Evolutionary conservation across 192 early-diverging fungal genomes (phyloP).

Genomic region (Chytriomyces hyalinus): DNA sequence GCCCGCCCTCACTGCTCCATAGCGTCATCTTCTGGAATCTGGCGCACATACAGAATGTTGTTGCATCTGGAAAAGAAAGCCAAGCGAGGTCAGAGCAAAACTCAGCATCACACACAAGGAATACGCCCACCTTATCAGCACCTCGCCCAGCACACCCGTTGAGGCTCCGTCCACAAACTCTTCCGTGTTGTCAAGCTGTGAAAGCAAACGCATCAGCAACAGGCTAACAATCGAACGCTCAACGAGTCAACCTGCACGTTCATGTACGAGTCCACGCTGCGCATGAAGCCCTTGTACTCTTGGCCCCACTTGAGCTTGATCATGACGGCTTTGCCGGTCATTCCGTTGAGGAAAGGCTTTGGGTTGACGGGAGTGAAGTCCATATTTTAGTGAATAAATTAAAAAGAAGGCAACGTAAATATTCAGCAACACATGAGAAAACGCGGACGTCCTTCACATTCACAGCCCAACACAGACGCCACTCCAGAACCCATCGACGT

Average conservation of each 20-base stretch:
- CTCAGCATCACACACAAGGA: neutral
- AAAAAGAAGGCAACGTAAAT: neutral
- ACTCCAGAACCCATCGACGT: neutral
- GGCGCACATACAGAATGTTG: conserved; percentile 55
- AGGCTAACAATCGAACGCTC: neutral
- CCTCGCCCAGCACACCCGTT: conserved; percentile 86
- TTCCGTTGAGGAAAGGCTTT: conserved; percentile 91
- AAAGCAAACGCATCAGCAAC: neutral
- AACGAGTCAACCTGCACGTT: conserved; percentile 63
- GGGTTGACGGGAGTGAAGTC: conserved; percentile 93
- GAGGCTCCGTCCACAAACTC: conserved; percentile 94
- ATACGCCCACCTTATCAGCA: conserved; percentile 77
- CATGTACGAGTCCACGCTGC: conserved; percentile 96
- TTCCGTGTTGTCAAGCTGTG: conserved; percentile 89
- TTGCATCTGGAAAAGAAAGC: conserved; percentile 46
- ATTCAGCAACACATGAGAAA: neutral
- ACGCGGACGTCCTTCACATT: neutral
- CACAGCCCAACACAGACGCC: neutral
- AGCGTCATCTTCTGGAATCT: conserved; percentile 30
- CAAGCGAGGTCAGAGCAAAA: neutral
- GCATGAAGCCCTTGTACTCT: conserved; percentile 93
- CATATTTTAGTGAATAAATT: conserved; percentile 44
- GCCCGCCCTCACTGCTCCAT: conserved; percentile 13
- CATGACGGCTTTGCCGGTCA: conserved; percentile 90
- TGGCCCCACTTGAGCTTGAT: conserved; percentile 98